Conservation (phyloP, 1,139 yeast genomes). For the Geotrichum citri-aurantii region DNA sequence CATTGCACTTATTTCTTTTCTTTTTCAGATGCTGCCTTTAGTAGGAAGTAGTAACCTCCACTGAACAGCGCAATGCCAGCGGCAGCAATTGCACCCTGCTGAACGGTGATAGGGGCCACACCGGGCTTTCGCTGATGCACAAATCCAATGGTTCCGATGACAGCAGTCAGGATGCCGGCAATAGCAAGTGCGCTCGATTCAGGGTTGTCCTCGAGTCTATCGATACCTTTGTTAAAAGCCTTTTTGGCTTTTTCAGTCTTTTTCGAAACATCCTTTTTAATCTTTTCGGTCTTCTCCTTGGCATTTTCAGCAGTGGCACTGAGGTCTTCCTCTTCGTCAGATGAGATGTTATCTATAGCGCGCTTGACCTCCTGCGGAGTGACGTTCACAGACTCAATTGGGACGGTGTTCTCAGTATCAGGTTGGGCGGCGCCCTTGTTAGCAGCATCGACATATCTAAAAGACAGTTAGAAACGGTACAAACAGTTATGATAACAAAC, state of each 20-base stretch:
- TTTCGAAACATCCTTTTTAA: not conserved
- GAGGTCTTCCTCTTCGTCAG: slow-evolving; percentile 2
- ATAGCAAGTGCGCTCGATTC: not conserved
- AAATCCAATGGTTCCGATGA: slow-evolving; percentile 6
- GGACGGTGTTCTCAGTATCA: slow-evolving; percentile 20
- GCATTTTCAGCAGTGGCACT: slow-evolving; percentile 14
- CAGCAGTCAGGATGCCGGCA: slow-evolving; percentile 5
- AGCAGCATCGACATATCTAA: slow-evolving; percentile 22
- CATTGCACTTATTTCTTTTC: not conserved
- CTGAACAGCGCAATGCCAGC: slow-evolving; percentile 9
- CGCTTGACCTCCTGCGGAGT: slow-evolving; percentile 16
- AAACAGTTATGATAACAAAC: not conserved
- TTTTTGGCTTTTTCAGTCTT: not conserved
- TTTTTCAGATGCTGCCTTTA: not conserved
- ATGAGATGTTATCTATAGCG: slow-evolving; percentile 11
- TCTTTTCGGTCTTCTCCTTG: slow-evolving; percentile 7
- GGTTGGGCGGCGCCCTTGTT: slow-evolving; percentile 20
- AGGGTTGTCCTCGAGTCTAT: slow-evolving; percentile 4
- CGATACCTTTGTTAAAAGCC: slow-evolving; percentile 1
- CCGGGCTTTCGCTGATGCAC: slow-evolving; percentile 6
- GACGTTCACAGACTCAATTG: slow-evolving; percentile 22
- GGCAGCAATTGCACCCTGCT: slow-evolving; percentile 4
- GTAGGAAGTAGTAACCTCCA: not conserved
- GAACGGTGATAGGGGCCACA: not conserved
- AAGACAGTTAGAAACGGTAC: not conserved